Evolutionary conservation across 1,284 basidiomycete genomes (phyloP), one percentile per base, ranked within the genome.

Genomic region (Melampsora occidentalis): DNA sequence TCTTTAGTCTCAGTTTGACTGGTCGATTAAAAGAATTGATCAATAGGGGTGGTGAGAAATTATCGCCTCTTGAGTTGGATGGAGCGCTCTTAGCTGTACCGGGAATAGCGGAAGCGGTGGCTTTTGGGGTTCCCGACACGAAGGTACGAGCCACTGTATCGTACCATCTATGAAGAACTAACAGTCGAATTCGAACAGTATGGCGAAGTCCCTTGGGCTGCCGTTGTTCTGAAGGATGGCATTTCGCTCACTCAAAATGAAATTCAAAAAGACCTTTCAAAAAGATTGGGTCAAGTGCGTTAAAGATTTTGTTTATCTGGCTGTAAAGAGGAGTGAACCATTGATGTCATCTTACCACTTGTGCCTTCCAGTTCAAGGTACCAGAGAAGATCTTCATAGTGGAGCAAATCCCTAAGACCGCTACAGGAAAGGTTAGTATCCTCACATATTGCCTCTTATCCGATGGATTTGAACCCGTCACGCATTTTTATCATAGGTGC

Each of bases 51-150:
- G 89, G 89, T 2, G 89, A 90, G 81, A 89, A 90, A 78, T 87
- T 90, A 77, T 88, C 87, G 6, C 89, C 89, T 1, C 87, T 90
- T 78, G 89, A 90, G 82, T 82, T 89, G 20, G 85, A 87, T 78
- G 81, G 83, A 0, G 86, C 86, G 0, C 80, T 90, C 16, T 81
- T 84, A 3, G 80, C 81, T 1, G 81, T 87, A n/a, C 78, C 82
- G 1, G 86, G 85, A 39, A 85, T 89, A 20, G 80, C 81, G 20
- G 88, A 89, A 64, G 87, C 87, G 4, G 83, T 84, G 0, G 79
- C 77, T 83, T 87, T 84, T 72, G 82, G 80, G 10, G 81, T 84
- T 39, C 83, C 83, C 1, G 81, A 84, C 77, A 66, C 76, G 67
- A 80, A 78, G 72, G 80, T 84, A 71, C 82, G 82, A 78, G 79